phyloP scores from a whole-genome alignment of 306 rosid genomes.

The Morella rubra region DNA sequence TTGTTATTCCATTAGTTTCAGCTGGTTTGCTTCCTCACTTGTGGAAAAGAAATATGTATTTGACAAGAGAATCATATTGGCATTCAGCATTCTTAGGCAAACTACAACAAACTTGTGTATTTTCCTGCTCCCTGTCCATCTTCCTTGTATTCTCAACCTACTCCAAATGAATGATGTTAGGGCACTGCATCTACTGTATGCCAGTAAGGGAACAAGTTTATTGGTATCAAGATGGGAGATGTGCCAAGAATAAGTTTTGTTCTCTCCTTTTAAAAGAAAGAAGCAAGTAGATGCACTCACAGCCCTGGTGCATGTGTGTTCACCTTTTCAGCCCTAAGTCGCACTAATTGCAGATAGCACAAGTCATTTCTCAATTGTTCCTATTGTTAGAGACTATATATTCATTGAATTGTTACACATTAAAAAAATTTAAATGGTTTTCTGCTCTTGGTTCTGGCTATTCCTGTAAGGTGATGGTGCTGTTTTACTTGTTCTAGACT shows the following conservation, averaged over 20 bases:
- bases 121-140: not conserved
- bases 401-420: not conserved
- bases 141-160: not conserved
- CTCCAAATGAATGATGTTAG: not conserved
- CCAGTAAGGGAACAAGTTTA: not conserved
- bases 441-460: not conserved
- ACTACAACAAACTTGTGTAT: not conserved
- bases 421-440: not conserved
- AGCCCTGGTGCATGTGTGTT: not conserved
- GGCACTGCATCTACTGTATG: not conserved
- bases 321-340: not conserved
- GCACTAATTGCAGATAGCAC: not conserved
- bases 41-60: not conserved
- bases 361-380: not conserved
- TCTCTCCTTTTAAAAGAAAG: not conserved
- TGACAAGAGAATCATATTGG: not conserved
- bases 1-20: not conserved
- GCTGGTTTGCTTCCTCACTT: not conserved
- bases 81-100: not conserved
- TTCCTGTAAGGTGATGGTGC: constrained; percentile 2
- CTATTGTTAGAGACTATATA: not conserved
- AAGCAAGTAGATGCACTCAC: not conserved
- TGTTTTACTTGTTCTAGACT: constrained; percentile 45
- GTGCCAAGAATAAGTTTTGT: not conserved
- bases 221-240: not conserved